phyloP scores from a whole-genome alignment of 495 filamentous ascomycete species.

The Penicillium argentinense region DNA sequence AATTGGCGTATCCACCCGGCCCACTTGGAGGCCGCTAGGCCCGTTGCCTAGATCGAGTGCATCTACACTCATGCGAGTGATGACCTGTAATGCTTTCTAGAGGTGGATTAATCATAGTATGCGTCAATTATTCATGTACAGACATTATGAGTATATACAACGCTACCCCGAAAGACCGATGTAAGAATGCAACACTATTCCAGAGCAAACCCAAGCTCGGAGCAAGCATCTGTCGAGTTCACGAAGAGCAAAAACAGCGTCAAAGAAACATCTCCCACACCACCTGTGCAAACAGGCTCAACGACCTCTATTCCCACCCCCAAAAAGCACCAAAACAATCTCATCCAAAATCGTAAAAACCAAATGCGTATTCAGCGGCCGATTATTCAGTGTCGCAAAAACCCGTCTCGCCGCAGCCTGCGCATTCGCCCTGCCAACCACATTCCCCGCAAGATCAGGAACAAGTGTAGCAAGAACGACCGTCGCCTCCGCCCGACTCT shows the following conservation, averaged over 20 bases:
- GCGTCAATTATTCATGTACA: neutral
- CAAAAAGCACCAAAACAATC: slow-evolving; percentile 71
- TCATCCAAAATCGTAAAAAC: slow-evolving; percentile 80
- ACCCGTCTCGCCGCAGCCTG: slow-evolving; percentile 78
- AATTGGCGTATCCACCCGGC: neutral
- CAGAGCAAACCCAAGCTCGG: too few relatives aligned
- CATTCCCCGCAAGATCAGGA: slow-evolving; percentile 78
- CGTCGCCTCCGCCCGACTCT: slow-evolving; percentile 68
- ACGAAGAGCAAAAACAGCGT: too few relatives aligned
- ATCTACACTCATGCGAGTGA: too few relatives aligned
- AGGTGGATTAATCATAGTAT: too few relatives aligned
- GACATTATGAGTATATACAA: slow-evolving; percentile 13
- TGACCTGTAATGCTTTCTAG: too few relatives aligned
- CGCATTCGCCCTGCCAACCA: slow-evolving; percentile 81
- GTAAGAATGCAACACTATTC: too few relatives aligned
- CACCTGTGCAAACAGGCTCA: too few relatives aligned
- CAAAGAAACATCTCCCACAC: too few relatives aligned
- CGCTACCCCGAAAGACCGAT: too few relatives aligned
- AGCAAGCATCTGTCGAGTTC: too few relatives aligned
- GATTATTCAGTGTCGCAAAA: slow-evolving; percentile 81
- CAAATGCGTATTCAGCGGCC: slow-evolving; percentile 66
- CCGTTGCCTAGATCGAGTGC: neutral
- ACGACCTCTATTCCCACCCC: slow-evolving; percentile 33
- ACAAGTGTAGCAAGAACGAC: slow-evolving; percentile 78
- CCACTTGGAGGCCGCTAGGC: neutral